Evolutionary conservation across 1,284 basidiomycete species (phyloP), one percentile per base, ranked within the genome.

Genomic region (Heterobasidion parviporum): DNA sequence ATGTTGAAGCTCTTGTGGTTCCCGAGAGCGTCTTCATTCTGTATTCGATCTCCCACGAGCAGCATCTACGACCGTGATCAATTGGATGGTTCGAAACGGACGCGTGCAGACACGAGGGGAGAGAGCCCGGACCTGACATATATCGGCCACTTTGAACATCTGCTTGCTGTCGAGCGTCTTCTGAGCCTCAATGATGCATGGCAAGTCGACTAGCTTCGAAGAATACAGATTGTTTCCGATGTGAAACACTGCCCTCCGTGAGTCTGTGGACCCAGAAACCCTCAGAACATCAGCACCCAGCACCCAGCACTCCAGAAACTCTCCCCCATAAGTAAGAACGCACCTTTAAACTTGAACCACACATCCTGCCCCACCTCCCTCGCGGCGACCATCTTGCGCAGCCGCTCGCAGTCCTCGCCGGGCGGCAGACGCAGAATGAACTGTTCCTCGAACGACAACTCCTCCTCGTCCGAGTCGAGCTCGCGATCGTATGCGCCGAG

Each of bases 281-380:
- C 50, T 8, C 26, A n/a, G 10, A 41, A 54, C 15, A 47, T 12
- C 12, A 38, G 34, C 14, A 10, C 44, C 46, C 46, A 35, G 32
- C 20, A 15, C 18, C 18, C 1, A 2, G 8, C 8, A 8, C 16
- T 10, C 18, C 50, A 1, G 26, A 48, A 32, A 48, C 6, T 18
- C 9, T 32, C 8, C 14, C 14, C 14, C 12, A 16, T 8, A 26
- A 48, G 18, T 32, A n/a, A 32, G 18, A 52, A 12, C 76, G 57
- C 61, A 91, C 93, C 94, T 73, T 98, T 94, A 71, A 99, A 98
- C 73, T 97, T 98, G 80, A 99, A 95, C 89, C 92, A 98, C 9
- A 98, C 83, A 63, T 97, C 94, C 62, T 89, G 81, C 9, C 80
- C 74, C 34, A 93, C 78, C 63, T 94, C 90, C 59, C 94, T 82